Conservation (phyloP, 2,329 filamentous ascomycete genomes). For the Ophiocordyceps camponoti-leonardi region DNA sequence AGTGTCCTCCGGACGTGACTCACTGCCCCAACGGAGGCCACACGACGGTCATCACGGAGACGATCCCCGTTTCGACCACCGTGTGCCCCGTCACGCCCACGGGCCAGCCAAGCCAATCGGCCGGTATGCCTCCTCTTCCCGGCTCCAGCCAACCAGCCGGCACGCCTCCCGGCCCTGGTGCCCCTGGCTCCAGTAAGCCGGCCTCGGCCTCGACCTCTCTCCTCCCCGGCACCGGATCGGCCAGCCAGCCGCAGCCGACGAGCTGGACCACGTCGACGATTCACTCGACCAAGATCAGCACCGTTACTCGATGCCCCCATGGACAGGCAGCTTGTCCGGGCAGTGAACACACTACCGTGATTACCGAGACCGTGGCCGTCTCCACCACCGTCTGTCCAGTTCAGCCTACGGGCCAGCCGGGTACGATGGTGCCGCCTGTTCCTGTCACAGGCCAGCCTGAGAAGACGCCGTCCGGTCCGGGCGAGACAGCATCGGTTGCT, state of each 20-base stretch:
- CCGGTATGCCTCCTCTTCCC: neutral
- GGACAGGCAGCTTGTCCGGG: constrained; percentile 15
- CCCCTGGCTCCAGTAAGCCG: no score
- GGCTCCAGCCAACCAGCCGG: neutral
- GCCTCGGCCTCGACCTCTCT: neutral
- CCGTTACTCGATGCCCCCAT: constrained; percentile 32
- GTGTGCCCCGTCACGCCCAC: constrained; percentile 16
- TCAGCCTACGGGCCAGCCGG: neutral
- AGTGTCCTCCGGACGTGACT: constrained; percentile 13
- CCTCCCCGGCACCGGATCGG: neutral
- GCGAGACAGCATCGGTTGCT: neutral
- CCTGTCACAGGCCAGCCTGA: neutral
- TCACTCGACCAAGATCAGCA: constrained; percentile 21
- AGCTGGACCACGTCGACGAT: constrained; percentile 12
- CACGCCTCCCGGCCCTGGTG: neutral
- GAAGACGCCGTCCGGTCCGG: neutral
- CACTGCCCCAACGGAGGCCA: constrained; percentile 11
- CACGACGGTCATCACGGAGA: constrained; percentile 11
- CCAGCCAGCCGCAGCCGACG: neutral
- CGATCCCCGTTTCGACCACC: constrained; percentile 17
- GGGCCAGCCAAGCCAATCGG: constrained; percentile 3
- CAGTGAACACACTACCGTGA: neutral
- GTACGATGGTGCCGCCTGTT: neutral
- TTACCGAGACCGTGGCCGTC: constrained; percentile 13
- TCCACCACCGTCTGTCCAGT: constrained; percentile 15